Percentiles rank a stretch among this genome's conserved stretches.
Evolutionary conservation across 2,329 filamentous ascomycete species (phyloP).

Genomic region (Xylaria hypoxylon): DNA sequence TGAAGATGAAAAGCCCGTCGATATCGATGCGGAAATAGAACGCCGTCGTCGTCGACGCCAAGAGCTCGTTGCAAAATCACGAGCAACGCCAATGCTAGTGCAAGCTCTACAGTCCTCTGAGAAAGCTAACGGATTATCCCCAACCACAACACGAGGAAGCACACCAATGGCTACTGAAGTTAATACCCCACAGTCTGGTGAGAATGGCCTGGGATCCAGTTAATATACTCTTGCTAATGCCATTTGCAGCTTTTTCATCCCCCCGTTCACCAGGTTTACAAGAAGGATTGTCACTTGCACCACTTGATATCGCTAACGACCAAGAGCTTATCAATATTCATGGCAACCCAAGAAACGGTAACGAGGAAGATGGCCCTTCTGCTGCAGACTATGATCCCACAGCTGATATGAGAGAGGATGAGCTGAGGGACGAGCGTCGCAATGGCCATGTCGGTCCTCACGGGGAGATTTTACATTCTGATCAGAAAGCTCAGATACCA

Average conservation of each 20-base stretch:
- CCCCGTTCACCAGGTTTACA: constrained; percentile 59
- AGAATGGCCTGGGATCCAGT: constrained; percentile 38
- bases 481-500: constrained; percentile 50
- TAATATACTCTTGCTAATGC: constrained; percentile 39
- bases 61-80: constrained; percentile 85
- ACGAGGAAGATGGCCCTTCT: constrained; percentile 75
- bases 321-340: constrained; percentile 74
- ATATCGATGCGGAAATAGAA: constrained; percentile 86
- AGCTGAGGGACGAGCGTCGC: constrained; percentile 68
- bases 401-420: constrained; percentile 80
- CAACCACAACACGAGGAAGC: constrained; percentile 59
- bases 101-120: constrained; percentile 76
- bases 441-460: constrained; percentile 65
- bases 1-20: constrained; percentile 70
- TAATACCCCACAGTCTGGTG: constrained; percentile 63
- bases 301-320: constrained; percentile 74
- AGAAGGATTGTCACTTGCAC: constrained; percentile 67
- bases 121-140: constrained; percentile 67
- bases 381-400: constrained; percentile 84
- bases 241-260: constrained; percentile 48
- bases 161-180: constrained; percentile 55
- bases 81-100: constrained; percentile 78
- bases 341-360: constrained; percentile 53
- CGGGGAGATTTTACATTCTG: constrained; percentile 64
- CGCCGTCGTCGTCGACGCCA: constrained; percentile 86